phyloP scores from a whole-genome alignment of 2,329 filamentous ascomycete genomes.

The Cadophora gregata region DNA sequence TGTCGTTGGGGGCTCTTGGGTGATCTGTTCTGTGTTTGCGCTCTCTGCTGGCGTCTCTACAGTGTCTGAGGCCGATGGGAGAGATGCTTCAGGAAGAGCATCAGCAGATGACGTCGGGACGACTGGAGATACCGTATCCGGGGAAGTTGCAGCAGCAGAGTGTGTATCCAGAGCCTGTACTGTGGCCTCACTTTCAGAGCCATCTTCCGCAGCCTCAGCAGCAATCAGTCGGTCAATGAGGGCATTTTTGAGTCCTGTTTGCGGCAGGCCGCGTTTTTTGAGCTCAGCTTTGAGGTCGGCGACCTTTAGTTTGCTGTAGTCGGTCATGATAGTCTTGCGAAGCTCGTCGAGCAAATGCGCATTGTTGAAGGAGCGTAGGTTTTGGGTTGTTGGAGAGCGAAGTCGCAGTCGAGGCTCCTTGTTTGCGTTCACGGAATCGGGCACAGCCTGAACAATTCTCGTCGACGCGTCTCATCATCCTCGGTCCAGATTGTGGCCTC shows the following conservation, averaged over 20 bases:
- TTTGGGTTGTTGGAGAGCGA: not conserved
- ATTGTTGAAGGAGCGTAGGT: slow-evolving; percentile 21
- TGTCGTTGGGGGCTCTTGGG: not conserved
- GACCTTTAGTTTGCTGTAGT: slow-evolving; percentile 70
- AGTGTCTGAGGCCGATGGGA: slow-evolving; percentile 13
- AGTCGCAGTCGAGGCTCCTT: slow-evolving; percentile 5
- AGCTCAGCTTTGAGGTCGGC: slow-evolving; percentile 77
- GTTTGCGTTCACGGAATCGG: slow-evolving; percentile 5
- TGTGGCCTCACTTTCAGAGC: slow-evolving; percentile 43
- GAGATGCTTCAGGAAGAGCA: slow-evolving; percentile 22
- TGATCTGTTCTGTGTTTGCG: slow-evolving; percentile 1
- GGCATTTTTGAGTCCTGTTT: slow-evolving; percentile 73
- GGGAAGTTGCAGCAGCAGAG: slow-evolving; percentile 35
- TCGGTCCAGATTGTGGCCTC: not conserved
- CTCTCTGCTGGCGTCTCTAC: not conserved
- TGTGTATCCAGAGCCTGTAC: slow-evolving; percentile 36
- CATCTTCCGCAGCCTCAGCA: slow-evolving; percentile 47
- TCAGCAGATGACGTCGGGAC: slow-evolving; percentile 28
- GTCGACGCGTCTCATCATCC: not conserved
- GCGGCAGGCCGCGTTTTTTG: slow-evolving; percentile 71
- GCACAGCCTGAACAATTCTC: not conserved
- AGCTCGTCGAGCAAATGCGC: slow-evolving; percentile 27
- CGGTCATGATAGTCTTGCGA: slow-evolving; percentile 49
- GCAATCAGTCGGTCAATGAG: slow-evolving; percentile 68
- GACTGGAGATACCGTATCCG: slow-evolving; percentile 34